A percentile compares a stretch with the other conserved stretches of the same genome.
These are phyloP conservation scores for Pyrenochaeta sp. DNA, from an alignment of 2,329 filamentous ascomycete genomes.

Conservation along the genomic window DNA sequence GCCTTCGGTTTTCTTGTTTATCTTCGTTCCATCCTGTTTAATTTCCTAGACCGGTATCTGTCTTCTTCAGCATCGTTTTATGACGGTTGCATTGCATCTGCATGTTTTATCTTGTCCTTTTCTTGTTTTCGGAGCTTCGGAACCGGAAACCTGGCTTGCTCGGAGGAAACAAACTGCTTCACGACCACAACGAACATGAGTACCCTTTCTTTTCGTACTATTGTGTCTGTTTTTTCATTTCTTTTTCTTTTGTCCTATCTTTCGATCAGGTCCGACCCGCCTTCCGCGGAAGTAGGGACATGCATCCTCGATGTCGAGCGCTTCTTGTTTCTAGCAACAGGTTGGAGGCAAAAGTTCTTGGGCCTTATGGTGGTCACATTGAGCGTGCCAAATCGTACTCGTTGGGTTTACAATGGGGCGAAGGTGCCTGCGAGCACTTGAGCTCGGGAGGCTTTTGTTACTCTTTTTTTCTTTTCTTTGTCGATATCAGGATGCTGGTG, in stretches of 20 bases:
- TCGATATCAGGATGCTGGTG: no score
- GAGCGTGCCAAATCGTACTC: no score
- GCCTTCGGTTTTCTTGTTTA: constrained; percentile 24
- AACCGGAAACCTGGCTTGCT: constrained; percentile 18
- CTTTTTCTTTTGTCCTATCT: background rate
- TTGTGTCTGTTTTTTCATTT: constrained; percentile 3
- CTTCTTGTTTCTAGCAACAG: no score
- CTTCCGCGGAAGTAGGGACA: no score
- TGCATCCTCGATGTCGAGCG: no score
- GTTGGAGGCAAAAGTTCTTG: no score
- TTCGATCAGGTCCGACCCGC: no score
- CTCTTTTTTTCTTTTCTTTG: no score
- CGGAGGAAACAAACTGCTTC: constrained; percentile 8
- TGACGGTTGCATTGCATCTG: constrained; percentile 34
- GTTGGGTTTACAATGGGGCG: no score
- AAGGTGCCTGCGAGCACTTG: no score
- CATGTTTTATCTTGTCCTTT: constrained; percentile 27
- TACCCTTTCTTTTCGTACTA: constrained; percentile 15
- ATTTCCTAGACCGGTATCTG: constrained; percentile 32
- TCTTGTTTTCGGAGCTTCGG: constrained; percentile 14
- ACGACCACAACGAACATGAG: constrained; percentile 30
- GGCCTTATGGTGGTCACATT: no score
- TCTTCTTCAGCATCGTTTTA: constrained; percentile 21
- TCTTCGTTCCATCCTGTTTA: constrained; percentile 35
- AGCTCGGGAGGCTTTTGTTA: no score